phyloP scores from a whole-genome alignment of 108 stramenopile species.

The Skeletonema grethae region DNA sequence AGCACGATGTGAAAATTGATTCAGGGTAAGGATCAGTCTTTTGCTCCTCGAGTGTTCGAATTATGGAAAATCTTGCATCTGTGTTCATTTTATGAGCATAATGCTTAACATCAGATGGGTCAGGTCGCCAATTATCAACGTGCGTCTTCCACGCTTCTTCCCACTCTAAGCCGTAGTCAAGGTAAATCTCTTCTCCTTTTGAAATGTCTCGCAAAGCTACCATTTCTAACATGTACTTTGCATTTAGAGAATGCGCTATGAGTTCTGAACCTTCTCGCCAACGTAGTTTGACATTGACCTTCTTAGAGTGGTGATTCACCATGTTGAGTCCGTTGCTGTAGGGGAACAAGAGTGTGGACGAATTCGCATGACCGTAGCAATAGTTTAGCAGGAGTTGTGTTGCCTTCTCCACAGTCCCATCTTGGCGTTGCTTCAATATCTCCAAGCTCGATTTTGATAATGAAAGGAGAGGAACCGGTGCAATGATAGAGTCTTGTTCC shows the following conservation, averaged over 20 bases:
- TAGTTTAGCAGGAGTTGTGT: slow-evolving; percentile 72
- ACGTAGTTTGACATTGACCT: slow-evolving; percentile 49
- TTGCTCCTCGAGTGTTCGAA: slow-evolving; percentile 75
- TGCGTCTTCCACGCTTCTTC: slow-evolving; percentile 71
- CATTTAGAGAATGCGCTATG: slow-evolving; percentile 28
- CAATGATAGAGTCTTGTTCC: slow-evolving; percentile 27
- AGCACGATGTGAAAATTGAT: slow-evolving; percentile 21
- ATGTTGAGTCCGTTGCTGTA: slow-evolving; percentile 57
- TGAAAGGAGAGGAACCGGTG: slow-evolving; percentile 22
- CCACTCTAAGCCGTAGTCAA: slow-evolving; percentile 79
- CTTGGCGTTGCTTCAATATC: slow-evolving; percentile 47
- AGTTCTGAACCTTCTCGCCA: slow-evolving; percentile 40
- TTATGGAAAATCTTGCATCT: slow-evolving; percentile 45
- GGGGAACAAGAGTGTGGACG: slow-evolving; percentile 65
- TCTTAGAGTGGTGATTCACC: slow-evolving; percentile 62
- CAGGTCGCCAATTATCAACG: slow-evolving; percentile 46
- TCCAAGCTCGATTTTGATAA: slow-evolving; percentile 31
- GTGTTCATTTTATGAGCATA: slow-evolving; percentile 51
- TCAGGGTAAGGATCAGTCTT: slow-evolving; percentile 62
- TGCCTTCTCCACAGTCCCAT: not conserved
- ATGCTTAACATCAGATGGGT: slow-evolving; percentile 33
- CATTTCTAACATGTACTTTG: slow-evolving; percentile 46
- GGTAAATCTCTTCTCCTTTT: slow-evolving; percentile 58
- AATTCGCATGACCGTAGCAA: slow-evolving; percentile 68
- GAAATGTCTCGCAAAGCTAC: slow-evolving; percentile 57